Evolutionary conservation across 2,329 filamentous ascomycete species (phyloP), one percentile per base, ranked within the genome.

Genomic region (Plenodomus tracheiphilus): DNA sequence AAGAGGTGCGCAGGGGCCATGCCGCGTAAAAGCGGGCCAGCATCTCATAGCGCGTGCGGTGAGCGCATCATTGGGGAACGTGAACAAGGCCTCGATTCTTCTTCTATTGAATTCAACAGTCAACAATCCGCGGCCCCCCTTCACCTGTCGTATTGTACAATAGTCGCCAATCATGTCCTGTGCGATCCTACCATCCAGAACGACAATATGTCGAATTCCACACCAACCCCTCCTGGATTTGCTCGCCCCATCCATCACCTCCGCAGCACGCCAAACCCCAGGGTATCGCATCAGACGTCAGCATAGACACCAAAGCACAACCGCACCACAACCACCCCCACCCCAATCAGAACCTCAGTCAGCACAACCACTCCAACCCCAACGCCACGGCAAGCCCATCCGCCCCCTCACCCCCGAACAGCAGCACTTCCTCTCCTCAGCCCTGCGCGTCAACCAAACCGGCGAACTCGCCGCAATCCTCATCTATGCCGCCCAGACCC

Each of bases 391-490:
- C 39, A 51, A 54, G 10, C 59, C 61, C 28, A 50, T 62, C 47
- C 62, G 55, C 40, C 51, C 67, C 7, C 62, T 75, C 43, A 66
- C 59, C 39, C 41, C 45, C 3, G 54, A 65, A 16, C 72, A 75
- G 48, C 57, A 58, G 20, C 51, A 56, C 46, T 75, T 73, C 56
- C 72, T 75, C 47, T 70, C 73, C 48, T 66, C 68, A 30, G 72
- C 72, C 10, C 85, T 97, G 22, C 91, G 94, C 54, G 94, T 99
- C 48, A 97, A 99, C 74, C 94, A 99, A 76, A 91, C 94, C 19
- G 94, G 94, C 68, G 94, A 99, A 75, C 84, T 99, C n/a, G 94
- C 94, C 46, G 94, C 94, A 22, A 93, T 90, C 20, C 84, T 96
- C 47, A 99, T 99, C 73, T 99, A 97, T 77, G 85, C 85, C 1